Conservation (phyloP, 176 grass and related monocot species). For the Areca catechu region DNA sequence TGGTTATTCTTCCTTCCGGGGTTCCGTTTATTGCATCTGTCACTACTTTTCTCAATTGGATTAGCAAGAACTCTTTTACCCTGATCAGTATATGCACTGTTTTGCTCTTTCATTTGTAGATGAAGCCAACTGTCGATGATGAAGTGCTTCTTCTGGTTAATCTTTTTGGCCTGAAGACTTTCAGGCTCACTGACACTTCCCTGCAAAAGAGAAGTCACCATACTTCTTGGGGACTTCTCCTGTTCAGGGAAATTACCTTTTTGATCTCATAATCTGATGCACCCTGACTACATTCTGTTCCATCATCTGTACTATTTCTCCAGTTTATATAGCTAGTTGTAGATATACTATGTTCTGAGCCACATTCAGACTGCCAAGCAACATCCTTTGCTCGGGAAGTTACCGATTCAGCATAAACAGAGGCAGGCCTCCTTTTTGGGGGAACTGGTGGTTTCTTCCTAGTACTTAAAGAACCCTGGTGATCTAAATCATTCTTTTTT, state of each 20-base stretch:
- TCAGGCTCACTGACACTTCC: slow-evolving; percentile 25
- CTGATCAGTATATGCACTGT: slow-evolving; percentile 24
- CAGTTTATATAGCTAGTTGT: slow-evolving; percentile 44
- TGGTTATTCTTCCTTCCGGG: background rate
- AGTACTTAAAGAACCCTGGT: slow-evolving; percentile 24
- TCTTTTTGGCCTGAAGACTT: slow-evolving; percentile 25
- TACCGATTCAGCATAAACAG: slow-evolving; percentile 89
- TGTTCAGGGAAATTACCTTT: slow-evolving; percentile 67
- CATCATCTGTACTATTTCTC: slow-evolving; percentile 35
- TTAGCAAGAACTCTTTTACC: slow-evolving; percentile 41
- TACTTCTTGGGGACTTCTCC: slow-evolving; percentile 35
- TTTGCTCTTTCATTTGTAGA: slow-evolving; percentile 49
- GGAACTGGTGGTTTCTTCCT: slow-evolving; percentile 44
- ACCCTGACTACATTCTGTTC: slow-evolving; percentile 43
- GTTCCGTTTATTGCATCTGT: background rate
- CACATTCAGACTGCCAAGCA: slow-evolving; percentile 65
- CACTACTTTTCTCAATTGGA: slow-evolving; percentile 1
- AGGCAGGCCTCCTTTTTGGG: slow-evolving; percentile 50
- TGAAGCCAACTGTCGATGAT: slow-evolving; percentile 60
- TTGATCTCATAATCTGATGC: slow-evolving; percentile 65
- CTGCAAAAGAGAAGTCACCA: slow-evolving; percentile 31
- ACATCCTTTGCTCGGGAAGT: slow-evolving; percentile 39
- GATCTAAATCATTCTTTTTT: slow-evolving; percentile 45
- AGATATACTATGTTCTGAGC: slow-evolving; percentile 69
- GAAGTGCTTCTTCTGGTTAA: slow-evolving; percentile 25